These are phyloP conservation scores for Mycena kentingensis DNA, from an alignment of 768 basidiomycete species.

Conservation along the genomic window DNA sequence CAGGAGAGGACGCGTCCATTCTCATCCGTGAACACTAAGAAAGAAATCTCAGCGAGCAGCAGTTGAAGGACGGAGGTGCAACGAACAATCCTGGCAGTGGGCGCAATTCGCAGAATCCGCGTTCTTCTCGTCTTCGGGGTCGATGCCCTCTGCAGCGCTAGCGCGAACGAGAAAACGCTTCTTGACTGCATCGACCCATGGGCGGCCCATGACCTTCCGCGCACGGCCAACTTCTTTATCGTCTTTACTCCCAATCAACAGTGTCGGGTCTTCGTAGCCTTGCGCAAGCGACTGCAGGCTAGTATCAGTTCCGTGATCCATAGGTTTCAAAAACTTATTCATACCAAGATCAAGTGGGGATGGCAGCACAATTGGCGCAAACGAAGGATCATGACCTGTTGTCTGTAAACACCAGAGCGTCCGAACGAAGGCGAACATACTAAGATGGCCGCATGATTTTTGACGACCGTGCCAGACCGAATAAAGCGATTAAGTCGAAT, in stretches of 20 bases:
- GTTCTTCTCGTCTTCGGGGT: conserved; percentile 50
- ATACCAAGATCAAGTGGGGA: conserved; percentile 67
- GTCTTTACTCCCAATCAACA: conserved; percentile 46
- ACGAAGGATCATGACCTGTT: conserved; percentile 71
- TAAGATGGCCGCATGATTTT: conserved; percentile 58
- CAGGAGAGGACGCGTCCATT: conserved; percentile 66
- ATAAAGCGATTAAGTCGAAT: conserved; percentile 63
- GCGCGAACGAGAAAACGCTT: conserved; percentile 45
- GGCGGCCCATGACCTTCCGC: conserved; percentile 44
- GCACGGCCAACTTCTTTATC: conserved; percentile 65
- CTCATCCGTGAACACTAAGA: conserved; percentile 47
- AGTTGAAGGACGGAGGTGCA: not conserved
- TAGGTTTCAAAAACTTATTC: conserved; percentile 19
- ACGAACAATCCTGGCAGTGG: conserved; percentile 65
- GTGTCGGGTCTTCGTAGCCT: conserved; percentile 51
- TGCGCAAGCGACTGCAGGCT: conserved; percentile 38
- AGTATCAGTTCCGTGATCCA: not conserved
- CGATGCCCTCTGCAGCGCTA: conserved; percentile 42
- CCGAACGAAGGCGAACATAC: conserved; percentile 27
- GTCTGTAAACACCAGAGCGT: not conserved
- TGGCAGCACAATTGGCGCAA: conserved; percentile 75
- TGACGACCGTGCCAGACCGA: conserved; percentile 62
- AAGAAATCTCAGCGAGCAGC: not conserved
- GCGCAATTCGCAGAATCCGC: conserved; percentile 54
- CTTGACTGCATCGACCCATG: conserved; percentile 44